These are phyloP conservation scores for Chytridium lagenaria DNA, from an alignment of 371 early-diverging fungal species.

Conservation along the genomic window DNA sequence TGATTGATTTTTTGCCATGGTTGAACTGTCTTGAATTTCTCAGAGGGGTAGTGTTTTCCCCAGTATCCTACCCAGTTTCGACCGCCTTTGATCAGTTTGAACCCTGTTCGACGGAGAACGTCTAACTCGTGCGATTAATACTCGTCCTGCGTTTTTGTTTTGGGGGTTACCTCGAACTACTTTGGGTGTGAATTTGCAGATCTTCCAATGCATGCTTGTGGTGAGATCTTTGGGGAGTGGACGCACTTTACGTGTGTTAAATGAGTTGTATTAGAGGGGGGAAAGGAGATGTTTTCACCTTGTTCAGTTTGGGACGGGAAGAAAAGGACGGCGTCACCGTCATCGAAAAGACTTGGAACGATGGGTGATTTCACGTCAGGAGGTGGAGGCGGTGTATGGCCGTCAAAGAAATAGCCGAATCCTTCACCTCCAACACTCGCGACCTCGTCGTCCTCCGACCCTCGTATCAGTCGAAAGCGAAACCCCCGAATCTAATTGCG, in stretches of 20 bases:
- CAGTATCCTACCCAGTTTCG: slow-evolving; percentile 49
- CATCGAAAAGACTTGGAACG: slow-evolving; percentile 38
- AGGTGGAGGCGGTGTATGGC: slow-evolving; percentile 1
- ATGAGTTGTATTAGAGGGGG: no score
- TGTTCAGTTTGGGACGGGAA: slow-evolving; percentile 43
- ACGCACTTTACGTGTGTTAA: not conserved
- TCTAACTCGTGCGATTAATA: no score
- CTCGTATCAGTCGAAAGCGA: not conserved
- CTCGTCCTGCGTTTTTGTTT: not conserved
- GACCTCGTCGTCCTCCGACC: not conserved
- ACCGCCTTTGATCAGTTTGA: slow-evolving; percentile 45
- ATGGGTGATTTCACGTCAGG: slow-evolving; percentile 34
- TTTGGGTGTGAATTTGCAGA: slow-evolving; percentile 45
- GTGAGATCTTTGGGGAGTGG: slow-evolving; percentile 8
- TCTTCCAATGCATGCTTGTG: slow-evolving; percentile 44
- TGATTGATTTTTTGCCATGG: slow-evolving; percentile 59
- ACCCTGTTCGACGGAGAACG: slow-evolving; percentile 40
- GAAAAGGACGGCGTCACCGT: slow-evolving; percentile 48
- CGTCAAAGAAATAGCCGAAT: no score
- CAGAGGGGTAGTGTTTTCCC: slow-evolving; percentile 50
- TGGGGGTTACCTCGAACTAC: slow-evolving; percentile 45
- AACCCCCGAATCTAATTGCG: not conserved
- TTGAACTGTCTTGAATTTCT: slow-evolving; percentile 40
- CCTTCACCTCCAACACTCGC: not conserved
- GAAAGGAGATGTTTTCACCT: no score